A percentile compares a stretch with the other conserved stretches of the same genome.
Evolutionary conservation across 352 stramenopile species (phyloP).

Genomic region (Phytophthora cryptogea): DNA sequence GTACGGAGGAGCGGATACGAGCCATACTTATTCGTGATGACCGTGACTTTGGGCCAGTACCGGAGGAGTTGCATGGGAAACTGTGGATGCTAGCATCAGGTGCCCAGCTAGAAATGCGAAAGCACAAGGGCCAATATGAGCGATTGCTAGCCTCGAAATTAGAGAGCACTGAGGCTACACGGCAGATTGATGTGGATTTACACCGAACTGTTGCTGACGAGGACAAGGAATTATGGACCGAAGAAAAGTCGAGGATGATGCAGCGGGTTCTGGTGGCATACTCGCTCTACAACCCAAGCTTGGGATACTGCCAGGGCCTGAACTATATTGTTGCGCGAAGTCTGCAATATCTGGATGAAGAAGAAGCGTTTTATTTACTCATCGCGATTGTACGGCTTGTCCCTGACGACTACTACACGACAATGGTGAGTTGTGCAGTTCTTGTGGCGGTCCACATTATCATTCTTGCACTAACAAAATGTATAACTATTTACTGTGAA

Average conservation of each 20-base stretch:
- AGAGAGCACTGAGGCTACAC: slow-evolving; percentile 69
- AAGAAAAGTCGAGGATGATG: slow-evolving; percentile 75
- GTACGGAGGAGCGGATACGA: slow-evolving; percentile 81
- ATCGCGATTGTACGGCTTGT: slow-evolving; percentile 78
- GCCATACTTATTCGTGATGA: slow-evolving; percentile 70
- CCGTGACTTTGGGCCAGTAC: slow-evolving; percentile 52
- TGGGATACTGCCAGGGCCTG: slow-evolving; percentile 88
- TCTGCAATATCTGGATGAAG: slow-evolving; percentile 69
- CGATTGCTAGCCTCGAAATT: slow-evolving; percentile 51
- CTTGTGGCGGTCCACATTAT: not conserved
- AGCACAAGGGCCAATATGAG: slow-evolving; percentile 61
- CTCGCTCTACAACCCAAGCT: slow-evolving; percentile 74
- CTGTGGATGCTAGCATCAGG: slow-evolving; percentile 84
- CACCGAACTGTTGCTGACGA: slow-evolving; percentile 68
- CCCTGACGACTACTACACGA: slow-evolving; percentile 89
- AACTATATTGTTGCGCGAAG: slow-evolving; percentile 88
- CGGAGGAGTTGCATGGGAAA: slow-evolving; percentile 72
- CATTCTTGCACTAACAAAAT: slow-evolving; percentile 3
- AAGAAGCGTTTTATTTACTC: slow-evolving; percentile 86
- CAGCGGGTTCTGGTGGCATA: slow-evolving; percentile 86
- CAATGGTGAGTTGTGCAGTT: slow-evolving; percentile 60
- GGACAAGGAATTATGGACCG: slow-evolving; percentile 68
- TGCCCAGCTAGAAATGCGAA: slow-evolving; percentile 66
- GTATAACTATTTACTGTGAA: not conserved
- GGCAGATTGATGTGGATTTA: slow-evolving; percentile 87